Base-by-base conservation (phyloP, 352 stramenopile species). In the Globisporangium sylvaticum region DNA sequence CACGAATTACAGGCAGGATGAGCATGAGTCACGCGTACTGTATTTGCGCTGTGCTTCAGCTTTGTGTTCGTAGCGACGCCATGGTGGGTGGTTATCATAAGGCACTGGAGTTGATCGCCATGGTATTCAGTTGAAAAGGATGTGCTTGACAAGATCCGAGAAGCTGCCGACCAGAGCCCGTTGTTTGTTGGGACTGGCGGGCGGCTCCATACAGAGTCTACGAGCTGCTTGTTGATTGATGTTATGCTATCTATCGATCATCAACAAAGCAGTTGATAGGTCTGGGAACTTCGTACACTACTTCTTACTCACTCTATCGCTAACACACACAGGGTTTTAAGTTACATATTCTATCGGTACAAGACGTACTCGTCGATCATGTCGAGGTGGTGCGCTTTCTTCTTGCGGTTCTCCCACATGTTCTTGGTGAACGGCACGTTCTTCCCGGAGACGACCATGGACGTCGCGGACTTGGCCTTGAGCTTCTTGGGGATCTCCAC, bases 351-450 rank as follows among this genome's bases (percentile, higher is more conserved):
- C 62, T 77, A 71, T 70, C 75, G 64, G 72, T 71, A 62, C 63
- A 74, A 66, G 57, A 79, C 78, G 20, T 69, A 78, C 66, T 86
- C 78, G 62, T 76, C 68, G 64, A 86, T 80, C 71, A 80, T 78
- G 64, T 83, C 74, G 68, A 85, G 75, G 72, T 80, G 73, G 52
- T 76, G 70, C 37, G 61, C 53, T 60, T 75, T 71, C 62, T 69
- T 79, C 74, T 90, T 90, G 57, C 77, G 70, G 52, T 84, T 88
- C 69, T 88, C 76, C 79, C 79, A 90, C 81, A 90, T 90, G 65
- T 81, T 65, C 32, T 78, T 77, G 27, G 79, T 87, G 70, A 84
- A 86, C 18, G 82, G 80, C 67, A 90, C 79, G 48, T 81, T 84
- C 65, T 84, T 79, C 56, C 82, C 82, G 31, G 68, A 74, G 32